These are phyloP conservation scores for Actinomortierella ambigua DNA, from an alignment of 371 early-diverging fungal species.

Conservation along the genomic window DNA sequence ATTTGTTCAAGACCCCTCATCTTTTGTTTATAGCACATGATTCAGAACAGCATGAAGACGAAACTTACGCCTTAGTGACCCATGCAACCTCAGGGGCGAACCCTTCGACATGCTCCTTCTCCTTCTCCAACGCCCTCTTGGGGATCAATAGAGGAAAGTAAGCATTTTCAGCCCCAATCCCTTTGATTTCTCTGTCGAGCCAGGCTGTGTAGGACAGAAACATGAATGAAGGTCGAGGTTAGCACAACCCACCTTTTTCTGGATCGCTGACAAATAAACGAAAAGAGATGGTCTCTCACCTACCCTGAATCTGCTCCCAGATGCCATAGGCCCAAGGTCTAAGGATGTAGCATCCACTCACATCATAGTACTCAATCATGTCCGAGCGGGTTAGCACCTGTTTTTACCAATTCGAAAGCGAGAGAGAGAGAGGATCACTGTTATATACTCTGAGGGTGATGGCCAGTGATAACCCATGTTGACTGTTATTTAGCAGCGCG, in stretches of 20 bases:
- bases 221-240: background rate
- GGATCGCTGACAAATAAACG: background rate
- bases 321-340: conserved; percentile 96
- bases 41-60: background rate
- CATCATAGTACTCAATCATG: conserved; percentile 98
- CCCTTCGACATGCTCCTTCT: conserved; percentile 98
- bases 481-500: too few species aligned
- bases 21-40: too few species aligned
- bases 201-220: conserved; percentile 56
- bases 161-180: conserved; percentile 93
- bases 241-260: background rate
- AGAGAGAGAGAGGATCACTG: background rate
- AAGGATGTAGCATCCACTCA: conserved; percentile 98
- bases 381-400: conserved; percentile 86
- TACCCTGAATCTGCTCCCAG: conserved; percentile 93
- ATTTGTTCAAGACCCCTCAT: too few species aligned
- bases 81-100: conserved; percentile 99
- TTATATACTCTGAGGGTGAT: background rate
- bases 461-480: too few species aligned
- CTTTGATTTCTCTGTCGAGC: conserved; percentile 88
- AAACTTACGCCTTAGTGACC: conserved; percentile 91
- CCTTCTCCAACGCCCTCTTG: conserved; percentile 83
- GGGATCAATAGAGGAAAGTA: conserved; percentile 99
- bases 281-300: conserved; percentile 1
- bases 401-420: background rate